Conservation (phyloP, 2,329 filamentous ascomycete species). For the Mariannaea sp. region DNA sequence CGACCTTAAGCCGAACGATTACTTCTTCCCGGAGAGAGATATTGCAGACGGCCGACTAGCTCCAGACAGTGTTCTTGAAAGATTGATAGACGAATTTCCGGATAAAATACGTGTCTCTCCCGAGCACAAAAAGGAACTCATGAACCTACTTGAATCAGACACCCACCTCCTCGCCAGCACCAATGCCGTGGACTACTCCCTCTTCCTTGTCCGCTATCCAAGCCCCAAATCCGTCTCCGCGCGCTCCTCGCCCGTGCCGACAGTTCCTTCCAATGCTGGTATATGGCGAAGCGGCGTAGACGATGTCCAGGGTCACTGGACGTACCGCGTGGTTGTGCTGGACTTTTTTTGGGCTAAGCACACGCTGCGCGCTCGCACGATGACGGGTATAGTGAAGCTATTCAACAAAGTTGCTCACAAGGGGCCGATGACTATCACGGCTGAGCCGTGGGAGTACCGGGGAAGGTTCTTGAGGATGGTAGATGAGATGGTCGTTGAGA, state of each 20-base stretch:
- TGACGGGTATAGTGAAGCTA: conserved; percentile 67
- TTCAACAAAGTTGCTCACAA: conserved; percentile 67
- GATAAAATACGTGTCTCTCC: conserved; percentile 65
- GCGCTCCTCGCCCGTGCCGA: conserved; percentile 45
- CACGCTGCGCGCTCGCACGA: conserved; percentile 65
- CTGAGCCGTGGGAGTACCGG: conserved; percentile 69
- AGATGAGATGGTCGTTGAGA: conserved; percentile 47
- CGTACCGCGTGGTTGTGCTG: conserved; percentile 69
- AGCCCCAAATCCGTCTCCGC: conserved; percentile 17
- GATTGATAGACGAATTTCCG: conserved; percentile 69
- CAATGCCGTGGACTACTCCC: conserved; percentile 76
- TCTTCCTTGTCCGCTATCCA: conserved; percentile 66
- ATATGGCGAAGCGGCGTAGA: conserved; percentile 65
- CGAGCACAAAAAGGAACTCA: conserved; percentile 60
- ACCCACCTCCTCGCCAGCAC: conserved; percentile 64
- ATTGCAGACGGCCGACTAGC: conserved; percentile 67
- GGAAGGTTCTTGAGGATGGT: conserved; percentile 57
- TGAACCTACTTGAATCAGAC: conserved; percentile 61
- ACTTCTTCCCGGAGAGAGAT: conserved; percentile 78
- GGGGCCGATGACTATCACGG: conserved; percentile 77
- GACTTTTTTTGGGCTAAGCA: conserved; percentile 84
- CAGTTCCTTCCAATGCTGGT: conserved; percentile 34
- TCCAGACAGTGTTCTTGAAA: conserved; percentile 67
- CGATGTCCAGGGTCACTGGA: conserved; percentile 66
- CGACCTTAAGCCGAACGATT: conserved; percentile 74